Base-by-base conservation (phyloP, 768 basidiomycete genomes). In the Xerocomus brunneocitrinus region DNA sequence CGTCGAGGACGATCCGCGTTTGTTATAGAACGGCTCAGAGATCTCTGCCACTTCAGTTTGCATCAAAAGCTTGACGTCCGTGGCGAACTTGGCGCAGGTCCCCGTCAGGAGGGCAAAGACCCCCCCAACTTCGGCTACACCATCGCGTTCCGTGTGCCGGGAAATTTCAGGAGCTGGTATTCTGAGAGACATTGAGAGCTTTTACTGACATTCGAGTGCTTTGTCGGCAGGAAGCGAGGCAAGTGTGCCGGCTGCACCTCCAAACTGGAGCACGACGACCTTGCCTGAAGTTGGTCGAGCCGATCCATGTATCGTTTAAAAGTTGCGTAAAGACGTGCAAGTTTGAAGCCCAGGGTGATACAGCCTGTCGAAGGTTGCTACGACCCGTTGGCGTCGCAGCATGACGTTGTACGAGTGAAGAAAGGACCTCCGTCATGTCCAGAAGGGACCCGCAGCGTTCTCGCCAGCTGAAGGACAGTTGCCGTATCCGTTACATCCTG, bases 401-500 rank as follows among this genome's bases (percentile, higher is more conserved):
- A 54, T 78, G 65, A 25, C 55, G 60, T 2, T 45, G 52, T 35
- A 69, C 67, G 22, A 76, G 57, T 35, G 49, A 54, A 34, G 62
- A 61, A 30, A 77, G 68, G 10, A 55, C 50, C 32, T 55, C 50
- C 19, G 59, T 62, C 25, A 77, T 74, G 2, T 53, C 52, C 10
- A 58, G 56, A 25, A 78, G 56, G 3, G 69, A 59, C 6, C 56
- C 24, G 2, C 39, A 75, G 67, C 4, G 75, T 79, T 54, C 72
- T 69, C 3, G 34, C 34, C 24, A 79, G 58, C 57, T 77, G 76
- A 7, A 76, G 67, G 40, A 76, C 58, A 0, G 75, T 76, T 7
- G 76, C 68, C 5, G 77, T 78, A 38, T 78, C 77, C n/a, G 74
- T 76, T 4, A 79, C 74, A 55, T 79, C 77, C 77, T 77, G 42